Conservation (phyloP, 2,329 filamentous ascomycete species). For the Verticillium albo-atrum region DNA sequence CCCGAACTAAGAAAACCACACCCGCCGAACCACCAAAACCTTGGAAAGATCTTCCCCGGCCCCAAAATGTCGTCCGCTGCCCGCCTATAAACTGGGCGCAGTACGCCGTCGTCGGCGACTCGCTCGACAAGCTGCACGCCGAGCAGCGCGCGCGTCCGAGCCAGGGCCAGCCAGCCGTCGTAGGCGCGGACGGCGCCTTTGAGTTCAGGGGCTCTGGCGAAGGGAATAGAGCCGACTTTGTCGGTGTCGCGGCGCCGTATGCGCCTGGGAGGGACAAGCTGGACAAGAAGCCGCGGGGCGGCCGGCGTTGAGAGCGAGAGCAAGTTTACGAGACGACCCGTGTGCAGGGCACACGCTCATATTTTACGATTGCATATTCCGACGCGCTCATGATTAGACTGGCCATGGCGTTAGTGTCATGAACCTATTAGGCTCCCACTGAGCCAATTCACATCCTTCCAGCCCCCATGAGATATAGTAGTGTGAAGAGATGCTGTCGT, state of each 20-base stretch:
- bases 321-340: neutral
- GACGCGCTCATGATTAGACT: neutral
- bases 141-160: conserved; percentile 68
- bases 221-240: conserved; percentile 34
- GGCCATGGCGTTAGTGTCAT: neutral
- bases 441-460: neutral
- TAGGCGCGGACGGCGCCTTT: conserved; percentile 35
- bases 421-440: neutral
- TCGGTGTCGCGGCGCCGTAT: conserved; percentile 54
- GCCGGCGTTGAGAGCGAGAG: conserved; percentile 19
- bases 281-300: conserved; percentile 27
- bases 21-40: conserved; percentile 9
- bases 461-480: no score
- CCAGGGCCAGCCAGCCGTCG: conserved; percentile 46
- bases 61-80: conserved; percentile 79
- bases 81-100: conserved; percentile 93
- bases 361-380: neutral
- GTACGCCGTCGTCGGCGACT: conserved; percentile 83
- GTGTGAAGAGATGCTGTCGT: neutral
- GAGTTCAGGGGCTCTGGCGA: conserved; percentile 43
- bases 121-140: conserved; percentile 77
- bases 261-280: conserved; percentile 48
- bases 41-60: conserved; percentile 66
- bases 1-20: conserved; percentile 1
- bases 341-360: neutral